A percentile compares a stretch with the other conserved stretches of the same genome.
Conservation (phyloP, 2,329 filamentous ascomycete genomes). For the Ophiocordyceps camponoti-saundersi region DNA sequence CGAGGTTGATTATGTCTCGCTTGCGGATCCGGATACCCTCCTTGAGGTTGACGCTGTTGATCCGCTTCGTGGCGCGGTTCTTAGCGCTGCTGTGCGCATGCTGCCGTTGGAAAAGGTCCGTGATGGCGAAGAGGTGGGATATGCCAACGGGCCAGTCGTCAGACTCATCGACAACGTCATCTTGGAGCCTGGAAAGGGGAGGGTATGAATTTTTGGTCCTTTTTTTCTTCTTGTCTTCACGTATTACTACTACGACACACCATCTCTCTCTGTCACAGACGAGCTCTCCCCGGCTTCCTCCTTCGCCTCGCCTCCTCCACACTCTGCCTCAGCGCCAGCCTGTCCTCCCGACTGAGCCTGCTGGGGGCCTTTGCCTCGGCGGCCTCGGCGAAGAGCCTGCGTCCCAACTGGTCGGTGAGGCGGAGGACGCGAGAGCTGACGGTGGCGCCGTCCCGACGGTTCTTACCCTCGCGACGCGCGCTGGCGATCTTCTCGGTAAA, state of each 20-base stretch:
- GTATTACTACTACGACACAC: not conserved
- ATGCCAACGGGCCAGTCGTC: conserved; percentile 55
- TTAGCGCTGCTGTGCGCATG: conserved; percentile 89
- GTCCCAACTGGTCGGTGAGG: conserved; percentile 59
- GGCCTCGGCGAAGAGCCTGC: conserved; percentile 48
- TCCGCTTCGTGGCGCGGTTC: conserved; percentile 52
- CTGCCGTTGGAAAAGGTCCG: conserved; percentile 55
- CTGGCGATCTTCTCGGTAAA: conserved; percentile 80
- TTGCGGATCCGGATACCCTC: conserved; percentile 73
- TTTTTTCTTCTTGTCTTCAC: not conserved
- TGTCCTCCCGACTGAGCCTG: conserved; percentile 33
- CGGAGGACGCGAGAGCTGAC: conserved; percentile 67
- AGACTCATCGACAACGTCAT: conserved; percentile 91
- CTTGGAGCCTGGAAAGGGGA: conserved; percentile 16
- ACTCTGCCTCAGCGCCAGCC: conserved; percentile 21
- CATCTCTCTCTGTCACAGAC: conserved; percentile 12
- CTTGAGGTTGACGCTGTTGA: conserved; percentile 62
- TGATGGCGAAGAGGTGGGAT: conserved; percentile 59
- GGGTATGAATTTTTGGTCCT: not conserved
- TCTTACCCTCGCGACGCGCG: conserved; percentile 81
- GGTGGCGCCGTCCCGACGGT: conserved; percentile 79
- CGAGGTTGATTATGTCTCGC: conserved; percentile 81
- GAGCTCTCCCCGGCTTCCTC: conserved; percentile 31
- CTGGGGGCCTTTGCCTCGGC: conserved; percentile 20
- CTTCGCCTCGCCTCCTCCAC: conserved; percentile 29